Conservation (phyloP, 129 eudicot genomes). For the Helianthus tuberosus region DNA sequence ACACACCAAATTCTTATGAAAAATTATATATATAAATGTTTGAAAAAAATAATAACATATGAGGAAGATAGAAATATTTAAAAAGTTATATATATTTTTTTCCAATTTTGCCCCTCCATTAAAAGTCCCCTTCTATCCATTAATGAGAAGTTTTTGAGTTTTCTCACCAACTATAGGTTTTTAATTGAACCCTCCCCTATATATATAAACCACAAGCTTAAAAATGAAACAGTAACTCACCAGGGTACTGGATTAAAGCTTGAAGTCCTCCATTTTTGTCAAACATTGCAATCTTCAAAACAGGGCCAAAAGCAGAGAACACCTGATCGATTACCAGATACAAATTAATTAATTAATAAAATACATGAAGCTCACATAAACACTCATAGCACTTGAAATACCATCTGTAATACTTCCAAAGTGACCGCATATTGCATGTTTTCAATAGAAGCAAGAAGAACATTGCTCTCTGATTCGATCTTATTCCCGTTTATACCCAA, state of each 20-base stretch:
- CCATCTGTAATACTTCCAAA: slow-evolving; percentile 86
- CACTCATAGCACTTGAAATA: slow-evolving; percentile 27
- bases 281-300: slow-evolving; percentile 95
- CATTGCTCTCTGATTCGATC: slow-evolving; percentile 96
- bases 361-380: neutral
- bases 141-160: too few species aligned
- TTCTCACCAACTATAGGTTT: too few species aligned
- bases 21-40: too few species aligned
- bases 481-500: slow-evolving; percentile 87
- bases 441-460: slow-evolving; percentile 97
- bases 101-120: too few species aligned
- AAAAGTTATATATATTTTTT: too few species aligned
- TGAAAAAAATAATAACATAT: too few species aligned
- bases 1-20: too few species aligned
- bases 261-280: slow-evolving; percentile 97
- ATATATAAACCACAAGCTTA: too few species aligned
- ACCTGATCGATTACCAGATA: slow-evolving; percentile 55
- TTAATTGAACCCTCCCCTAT: too few species aligned
- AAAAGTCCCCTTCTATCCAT: too few species aligned
- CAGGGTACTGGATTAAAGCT: slow-evolving; percentile 94
- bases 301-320: slow-evolving; percentile 88
- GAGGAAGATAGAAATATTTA: too few species aligned
- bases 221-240: slow-evolving; percentile 37
- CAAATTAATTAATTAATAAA: neutral
- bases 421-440: slow-evolving; percentile 98